phyloP scores from a whole-genome alignment of 2,329 filamentous ascomycete species.

The Aschersonia sp. region DNA sequence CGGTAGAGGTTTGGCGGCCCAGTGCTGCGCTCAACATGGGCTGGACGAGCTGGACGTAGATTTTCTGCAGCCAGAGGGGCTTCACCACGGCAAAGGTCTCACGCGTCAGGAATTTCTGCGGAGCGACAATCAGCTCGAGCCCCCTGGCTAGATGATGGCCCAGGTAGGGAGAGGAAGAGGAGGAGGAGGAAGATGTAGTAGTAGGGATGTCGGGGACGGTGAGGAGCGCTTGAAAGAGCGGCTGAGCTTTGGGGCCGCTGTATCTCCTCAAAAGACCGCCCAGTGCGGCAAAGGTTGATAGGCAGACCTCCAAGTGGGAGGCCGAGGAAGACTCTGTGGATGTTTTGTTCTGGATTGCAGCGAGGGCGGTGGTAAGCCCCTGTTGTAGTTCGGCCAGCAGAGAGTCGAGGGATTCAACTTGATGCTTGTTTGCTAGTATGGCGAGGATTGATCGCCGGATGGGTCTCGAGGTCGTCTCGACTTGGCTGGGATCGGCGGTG shows the following conservation, averaged over 20 bases:
- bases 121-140: constrained; percentile 26
- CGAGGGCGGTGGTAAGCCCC: constrained; percentile 9
- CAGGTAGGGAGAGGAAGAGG: constrained; percentile 4
- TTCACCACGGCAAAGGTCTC: constrained; percentile 28
- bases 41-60: constrained; percentile 30
- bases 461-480: constrained; percentile 9
- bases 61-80: constrained; percentile 33
- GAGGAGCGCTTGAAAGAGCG: constrained; percentile 19
- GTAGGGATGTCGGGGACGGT: constrained; percentile 16
- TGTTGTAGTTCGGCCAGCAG: constrained; percentile 14
- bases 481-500: constrained; percentile 2
- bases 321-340: not conserved
- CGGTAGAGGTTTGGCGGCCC: constrained; percentile 12
- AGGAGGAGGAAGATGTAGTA: too few relatives aligned
- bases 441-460: constrained; percentile 22
- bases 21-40: constrained; percentile 29
- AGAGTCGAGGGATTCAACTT: constrained; percentile 16
- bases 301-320: constrained; percentile 1
- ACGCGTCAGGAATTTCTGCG: constrained; percentile 21
- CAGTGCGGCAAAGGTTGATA: constrained; percentile 19
- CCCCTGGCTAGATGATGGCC: constrained; percentile 26
- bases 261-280: constrained; percentile 24
- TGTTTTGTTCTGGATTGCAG: not conserved
- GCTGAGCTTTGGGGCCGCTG: constrained; percentile 18
- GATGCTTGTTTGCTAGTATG: constrained; percentile 30